Base-by-base conservation (phyloP, 495 filamentous ascomycete species). In the Hypoxylon lienhwacheense region DNA sequence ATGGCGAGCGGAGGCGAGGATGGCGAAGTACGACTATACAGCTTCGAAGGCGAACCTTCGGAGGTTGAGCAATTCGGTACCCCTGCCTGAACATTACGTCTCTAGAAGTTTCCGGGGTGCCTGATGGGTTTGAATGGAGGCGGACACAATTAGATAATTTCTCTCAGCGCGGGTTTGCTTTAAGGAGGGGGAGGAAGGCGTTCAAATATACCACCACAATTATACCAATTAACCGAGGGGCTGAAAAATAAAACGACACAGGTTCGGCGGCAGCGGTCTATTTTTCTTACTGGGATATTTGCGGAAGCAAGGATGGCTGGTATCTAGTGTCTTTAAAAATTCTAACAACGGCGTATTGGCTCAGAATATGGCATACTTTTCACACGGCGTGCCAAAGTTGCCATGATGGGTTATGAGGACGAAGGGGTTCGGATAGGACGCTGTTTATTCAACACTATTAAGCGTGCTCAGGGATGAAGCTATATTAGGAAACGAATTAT, bases 1-100 rank as follows among this genome's bases (percentile, higher is more conserved):
- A 85, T 97, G 76, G 86, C 86, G 33, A 96, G 87, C 53, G 93
- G 91, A 8, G 86, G 93, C 52, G 95, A 97, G 66, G 93, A 99
- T 68, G 86, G 88, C 41, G 89, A 92, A 50, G 88, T 96, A 12
- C 77, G 92, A 63, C 76, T 97, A 70, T 91, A 93, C 66, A 87
- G 84, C 62, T 95, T 95, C 70, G 86, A 82, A 60, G 81, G 73
- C 46, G 74, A 73, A 35, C 62, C 62, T 26, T 63, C 55, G 64
- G 69, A 55, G 43, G 66, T 59, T 16, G 61, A 66, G 36, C 64
- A 70, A 24, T 54, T 50, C 22, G 69, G 69, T 1, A 76, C 69
- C 0, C 69, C 73, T 25, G 67, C 54, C 14, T 72, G 29, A 62
- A n/a, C 4, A n/a, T n/a, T n/a, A n/a, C n/a, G n/a, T 12, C 26